phyloP scores from a whole-genome alignment of 2,329 filamentous ascomycete genomes.

The Fusarium heterosporum region DNA sequence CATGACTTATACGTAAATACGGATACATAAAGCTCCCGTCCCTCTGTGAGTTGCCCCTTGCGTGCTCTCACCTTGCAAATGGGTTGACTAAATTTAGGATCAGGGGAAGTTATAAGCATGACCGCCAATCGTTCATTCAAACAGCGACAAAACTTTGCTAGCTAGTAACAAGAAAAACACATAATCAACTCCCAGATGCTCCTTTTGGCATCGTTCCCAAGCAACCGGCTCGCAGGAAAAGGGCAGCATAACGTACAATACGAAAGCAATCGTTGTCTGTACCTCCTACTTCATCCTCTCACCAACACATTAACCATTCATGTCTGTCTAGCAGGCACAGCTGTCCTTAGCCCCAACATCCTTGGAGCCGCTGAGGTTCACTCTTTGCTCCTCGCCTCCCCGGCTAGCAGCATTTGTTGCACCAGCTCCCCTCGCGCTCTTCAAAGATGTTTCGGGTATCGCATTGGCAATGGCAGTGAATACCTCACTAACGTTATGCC shows the following conservation, averaged over 20 bases:
- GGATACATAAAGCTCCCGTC: background rate
- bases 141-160: conserved; percentile 36
- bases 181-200: conserved; percentile 48
- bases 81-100: conserved; percentile 2
- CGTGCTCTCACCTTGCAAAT: background rate
- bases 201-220: conserved; percentile 47
- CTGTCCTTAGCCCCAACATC: conserved; percentile 86
- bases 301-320: conserved; percentile 6
- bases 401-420: conserved; percentile 71
- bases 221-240: conserved; percentile 45
- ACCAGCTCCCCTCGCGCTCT: conserved; percentile 82
- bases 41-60: background rate
- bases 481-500: conserved; percentile 92
- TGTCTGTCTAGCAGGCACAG: conserved; percentile 78
- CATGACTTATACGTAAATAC: background rate
- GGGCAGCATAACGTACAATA: conserved; percentile 45
- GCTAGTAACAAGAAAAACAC: conserved; percentile 39
- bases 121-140: conserved; percentile 25
- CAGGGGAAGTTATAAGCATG: conserved; percentile 3
- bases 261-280: conserved; percentile 38
- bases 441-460: conserved; percentile 95
- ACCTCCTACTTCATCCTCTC: conserved; percentile 23
- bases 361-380: conserved; percentile 82
- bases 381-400: conserved; percentile 76
- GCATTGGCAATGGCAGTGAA: conserved; percentile 98